These are phyloP conservation scores for Obba rivulosa DNA, from an alignment of 768 basidiomycete species.

Conservation along the genomic window DNA sequence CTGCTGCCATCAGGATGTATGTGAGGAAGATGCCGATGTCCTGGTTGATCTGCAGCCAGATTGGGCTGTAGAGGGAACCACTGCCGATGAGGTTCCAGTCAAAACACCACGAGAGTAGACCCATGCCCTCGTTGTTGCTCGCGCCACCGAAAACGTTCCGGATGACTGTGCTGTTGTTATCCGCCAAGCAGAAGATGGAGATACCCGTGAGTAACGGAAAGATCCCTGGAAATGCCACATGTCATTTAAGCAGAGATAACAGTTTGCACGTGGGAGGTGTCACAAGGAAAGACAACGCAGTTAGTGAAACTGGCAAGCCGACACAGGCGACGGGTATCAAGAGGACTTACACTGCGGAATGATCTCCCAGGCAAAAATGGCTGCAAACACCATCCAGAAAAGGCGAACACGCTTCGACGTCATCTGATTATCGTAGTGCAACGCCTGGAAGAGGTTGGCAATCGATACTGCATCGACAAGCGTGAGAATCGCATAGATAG, in stretches of 20 bases:
- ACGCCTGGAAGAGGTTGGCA: conserved; percentile 28
- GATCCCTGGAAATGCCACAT: conserved; percentile 33
- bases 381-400: conserved; percentile 34
- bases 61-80: conserved; percentile 31
- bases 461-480: conserved; percentile 13
- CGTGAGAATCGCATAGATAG: not conserved
- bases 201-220: conserved; percentile 29
- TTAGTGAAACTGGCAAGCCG: conserved; percentile 37
- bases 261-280: not conserved
- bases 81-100: conserved; percentile 59
- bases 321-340: not conserved
- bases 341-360: conserved; percentile 34
- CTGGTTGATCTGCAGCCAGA: conserved; percentile 22
- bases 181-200: conserved; percentile 32
- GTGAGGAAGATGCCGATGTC: conserved; percentile 25
- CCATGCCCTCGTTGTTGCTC: conserved; percentile 50
- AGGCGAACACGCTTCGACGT: conserved; percentile 33
- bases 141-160: conserved; percentile 32
- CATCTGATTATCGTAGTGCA: conserved; percentile 32
- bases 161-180: conserved; percentile 22
- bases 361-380: conserved; percentile 31
- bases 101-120: conserved; percentile 50
- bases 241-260: too few relatives aligned
- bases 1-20: conserved; percentile 24
- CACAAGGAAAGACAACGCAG: conserved; percentile 32